Percentiles rank a stretch among this genome's conserved stretches.
Conservation (phyloP, 169 alveolate species). For the Amoebophrya sp. region DNA sequence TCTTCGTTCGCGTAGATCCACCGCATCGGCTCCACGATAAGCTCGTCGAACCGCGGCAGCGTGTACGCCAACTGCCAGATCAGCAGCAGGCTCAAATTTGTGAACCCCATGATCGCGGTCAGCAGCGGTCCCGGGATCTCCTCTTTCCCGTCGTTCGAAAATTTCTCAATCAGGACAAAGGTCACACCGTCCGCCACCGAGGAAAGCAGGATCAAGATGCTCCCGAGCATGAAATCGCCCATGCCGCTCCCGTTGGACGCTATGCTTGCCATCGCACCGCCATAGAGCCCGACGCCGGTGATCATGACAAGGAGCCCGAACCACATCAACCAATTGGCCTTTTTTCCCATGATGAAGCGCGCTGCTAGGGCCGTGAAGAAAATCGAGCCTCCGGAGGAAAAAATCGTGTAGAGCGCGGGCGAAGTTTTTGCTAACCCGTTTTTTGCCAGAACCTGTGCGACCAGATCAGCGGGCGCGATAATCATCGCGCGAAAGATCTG, state of each 20-base stretch:
- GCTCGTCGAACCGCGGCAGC: neutral
- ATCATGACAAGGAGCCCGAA: neutral
- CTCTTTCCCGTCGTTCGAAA: neutral
- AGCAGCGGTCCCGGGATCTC: constrained; percentile 1
- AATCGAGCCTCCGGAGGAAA: neutral
- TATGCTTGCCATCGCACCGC: neutral
- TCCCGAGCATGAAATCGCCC: neutral
- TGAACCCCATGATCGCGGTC: neutral
- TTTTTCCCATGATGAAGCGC: neutral
- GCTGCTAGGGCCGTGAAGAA: neutral
- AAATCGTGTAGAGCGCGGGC: neutral
- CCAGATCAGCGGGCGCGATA: neutral
- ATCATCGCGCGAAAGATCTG: neutral
- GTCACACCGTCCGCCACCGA: neutral
- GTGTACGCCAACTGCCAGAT: neutral
- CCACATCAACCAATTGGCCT: neutral
- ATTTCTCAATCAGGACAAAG: neutral
- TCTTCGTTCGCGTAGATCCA: neutral
- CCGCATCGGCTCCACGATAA: neutral
- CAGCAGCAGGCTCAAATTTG: neutral
- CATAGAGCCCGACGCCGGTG: neutral
- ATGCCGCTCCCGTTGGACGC: no score
- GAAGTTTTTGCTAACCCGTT: neutral
- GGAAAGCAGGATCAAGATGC: neutral
- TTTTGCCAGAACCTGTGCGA: neutral